phyloP scores from a whole-genome alignment of 768 basidiomycete species.

The Boletus sp. region DNA sequence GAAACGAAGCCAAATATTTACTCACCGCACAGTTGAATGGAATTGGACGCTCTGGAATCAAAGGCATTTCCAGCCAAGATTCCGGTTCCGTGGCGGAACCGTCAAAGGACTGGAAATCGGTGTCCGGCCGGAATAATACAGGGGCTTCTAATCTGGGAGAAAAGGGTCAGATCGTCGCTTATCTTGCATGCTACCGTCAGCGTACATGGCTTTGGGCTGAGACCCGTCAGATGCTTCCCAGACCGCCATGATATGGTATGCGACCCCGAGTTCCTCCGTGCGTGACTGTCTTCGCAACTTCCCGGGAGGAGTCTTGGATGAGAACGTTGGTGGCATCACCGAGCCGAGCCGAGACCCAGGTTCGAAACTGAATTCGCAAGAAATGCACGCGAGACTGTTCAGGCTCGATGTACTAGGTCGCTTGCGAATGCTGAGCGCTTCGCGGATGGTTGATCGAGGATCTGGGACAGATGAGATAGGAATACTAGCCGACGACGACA shows the following conservation, averaged over 20 bases:
- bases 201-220: slow-evolving; percentile 48
- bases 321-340: slow-evolving; percentile 62
- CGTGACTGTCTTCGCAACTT: slow-evolving; percentile 22
- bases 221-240: slow-evolving; percentile 55
- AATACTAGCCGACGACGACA: slow-evolving; percentile 44
- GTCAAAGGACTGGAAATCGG: slow-evolving; percentile 57
- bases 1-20: slow-evolving; percentile 3
- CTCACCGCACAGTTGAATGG: slow-evolving; percentile 67
- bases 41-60: slow-evolving; percentile 58
- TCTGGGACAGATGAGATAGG: slow-evolving; percentile 33
- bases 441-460: slow-evolving; percentile 22
- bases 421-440: slow-evolving; percentile 41
- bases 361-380: slow-evolving; percentile 51
- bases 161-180: background rate
- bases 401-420: slow-evolving; percentile 44
- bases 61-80: slow-evolving; percentile 67
- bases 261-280: slow-evolving; percentile 41
- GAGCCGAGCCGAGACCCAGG: slow-evolving; percentile 48
- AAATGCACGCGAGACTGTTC: slow-evolving; percentile 27
- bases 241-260: slow-evolving; percentile 51
- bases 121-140: slow-evolving; percentile 56
- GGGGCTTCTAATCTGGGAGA: slow-evolving; percentile 59
- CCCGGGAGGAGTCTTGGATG: slow-evolving; percentile 33
- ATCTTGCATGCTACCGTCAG: background rate
- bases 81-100: slow-evolving; percentile 40